Conservation (phyloP, 2,329 filamentous ascomycete species). For the Periglandula ipomoeae region DNA sequence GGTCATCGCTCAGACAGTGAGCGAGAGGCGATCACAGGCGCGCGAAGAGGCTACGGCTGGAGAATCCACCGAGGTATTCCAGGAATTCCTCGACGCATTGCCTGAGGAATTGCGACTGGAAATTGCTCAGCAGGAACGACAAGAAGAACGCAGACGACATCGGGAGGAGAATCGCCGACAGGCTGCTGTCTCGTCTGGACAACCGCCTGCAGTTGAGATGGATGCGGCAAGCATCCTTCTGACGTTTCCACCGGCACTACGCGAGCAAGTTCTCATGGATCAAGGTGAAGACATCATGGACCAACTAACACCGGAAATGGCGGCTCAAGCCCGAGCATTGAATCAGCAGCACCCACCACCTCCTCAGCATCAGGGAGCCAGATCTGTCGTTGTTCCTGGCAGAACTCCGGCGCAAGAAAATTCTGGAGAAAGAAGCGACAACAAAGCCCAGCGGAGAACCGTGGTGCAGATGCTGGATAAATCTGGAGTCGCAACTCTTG, state of each 20-base stretch:
- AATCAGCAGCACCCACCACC: conserved; percentile 29
- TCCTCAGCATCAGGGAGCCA: conserved; percentile 19
- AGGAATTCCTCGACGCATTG: conserved; percentile 87
- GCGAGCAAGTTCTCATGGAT: conserved; percentile 81
- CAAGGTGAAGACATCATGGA: conserved; percentile 83
- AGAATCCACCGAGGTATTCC: conserved; percentile 75
- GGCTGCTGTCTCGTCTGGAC: conserved; percentile 44
- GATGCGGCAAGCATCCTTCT: conserved; percentile 87
- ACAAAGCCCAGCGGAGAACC: conserved; percentile 65
- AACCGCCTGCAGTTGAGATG: conserved; percentile 57
- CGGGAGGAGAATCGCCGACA: conserved; percentile 71
- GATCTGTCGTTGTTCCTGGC: conserved; percentile 19
- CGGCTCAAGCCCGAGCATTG: conserved; percentile 73
- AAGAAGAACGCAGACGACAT: conserved; percentile 79
- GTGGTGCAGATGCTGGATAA: conserved; percentile 97
- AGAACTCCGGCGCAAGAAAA: conserved; percentile 12
- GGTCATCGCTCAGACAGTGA: conserved; percentile 85
- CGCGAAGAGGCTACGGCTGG: conserved; percentile 58
- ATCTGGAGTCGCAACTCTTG: conserved; percentile 84
- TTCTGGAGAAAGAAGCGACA: conserved; percentile 35
- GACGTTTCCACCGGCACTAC: conserved; percentile 74
- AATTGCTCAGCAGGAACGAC: conserved; percentile 80
- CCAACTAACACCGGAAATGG: conserved; percentile 74
- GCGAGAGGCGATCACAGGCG: conserved; percentile 71
- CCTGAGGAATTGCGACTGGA: conserved; percentile 86